Evolutionary conservation across 768 basidiomycete genomes (phyloP), one percentile per base, ranked within the genome.

Genomic region (Phaffia tasmanica): DNA sequence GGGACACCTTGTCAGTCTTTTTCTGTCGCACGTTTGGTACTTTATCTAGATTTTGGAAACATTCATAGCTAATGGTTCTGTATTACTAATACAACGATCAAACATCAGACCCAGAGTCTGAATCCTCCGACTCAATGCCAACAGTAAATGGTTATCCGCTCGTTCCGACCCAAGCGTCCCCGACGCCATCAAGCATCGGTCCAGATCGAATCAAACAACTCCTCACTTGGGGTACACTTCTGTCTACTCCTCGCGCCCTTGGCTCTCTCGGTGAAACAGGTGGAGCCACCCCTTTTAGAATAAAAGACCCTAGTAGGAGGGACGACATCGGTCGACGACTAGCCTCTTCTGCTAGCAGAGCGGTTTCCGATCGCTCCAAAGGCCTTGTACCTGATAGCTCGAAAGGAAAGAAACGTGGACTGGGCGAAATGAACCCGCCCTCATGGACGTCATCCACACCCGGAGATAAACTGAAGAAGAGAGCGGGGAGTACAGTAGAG

Each of bases 201-300:
- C 83, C 91, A 1, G 79, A 81, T 5, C 87, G 89, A 0, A 81
- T 98, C 61, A 90, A 91, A 72, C 86, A 97, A 71, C 82, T 99
- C 19, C 91, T 98, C 87, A 99, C 95, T 16, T 93, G 90, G 91
- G 95, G 95, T 1, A 92, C 90, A 16, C 80, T 98, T 27, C 84
- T 86, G 70, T 86, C 88, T 19, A 98, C 95, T 11, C 95, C 95
- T 3, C 85, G 94, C 62, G 81, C 95, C 5, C 82, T 98, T 70
- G 84, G 84, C 15, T 79, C 82, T 71, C 77, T 81, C 14, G 81
- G 84, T 47, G 61, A 29, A 6, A 82, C 21, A 69, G 72, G 53
- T 69, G 71, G 15, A 21, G 57, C 57, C 63, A 72, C 71, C 3
- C 70, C 78, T 57, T 99, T 97, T 77, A 84, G 82, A 48, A 82